Evolutionary conservation across 345 rosid genomes (phyloP).

Genomic region (Rhizophora apiculata): DNA sequence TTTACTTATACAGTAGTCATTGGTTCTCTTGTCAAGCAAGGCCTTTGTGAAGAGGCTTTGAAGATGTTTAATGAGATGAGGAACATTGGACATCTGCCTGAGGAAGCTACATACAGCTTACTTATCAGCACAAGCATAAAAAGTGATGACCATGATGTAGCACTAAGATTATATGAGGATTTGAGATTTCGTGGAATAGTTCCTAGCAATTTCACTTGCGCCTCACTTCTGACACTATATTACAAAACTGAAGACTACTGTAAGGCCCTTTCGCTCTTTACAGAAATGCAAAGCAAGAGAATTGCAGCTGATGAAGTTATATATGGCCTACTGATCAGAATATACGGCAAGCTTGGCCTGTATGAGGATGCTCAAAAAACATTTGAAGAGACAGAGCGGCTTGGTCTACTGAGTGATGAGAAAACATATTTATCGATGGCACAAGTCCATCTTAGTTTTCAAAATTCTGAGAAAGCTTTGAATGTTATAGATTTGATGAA

Average conservation of each 20-base stretch:
- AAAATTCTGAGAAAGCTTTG: slow-evolving; percentile 66
- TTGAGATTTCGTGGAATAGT: slow-evolving; percentile 59
- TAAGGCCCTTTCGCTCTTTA: slow-evolving; percentile 80
- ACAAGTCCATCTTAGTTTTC: slow-evolving; percentile 66
- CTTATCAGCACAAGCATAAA: slow-evolving; percentile 55
- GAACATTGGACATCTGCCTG: slow-evolving; percentile 56
- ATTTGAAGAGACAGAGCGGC: slow-evolving; percentile 57
- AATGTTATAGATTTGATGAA: slow-evolving; percentile 60
- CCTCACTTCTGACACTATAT: slow-evolving; percentile 78
- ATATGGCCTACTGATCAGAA: slow-evolving; percentile 79
- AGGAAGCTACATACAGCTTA: slow-evolving; percentile 75
- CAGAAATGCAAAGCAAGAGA: slow-evolving; percentile 67
- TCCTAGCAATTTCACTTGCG: slow-evolving; percentile 90
- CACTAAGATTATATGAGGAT: slow-evolving; percentile 58
- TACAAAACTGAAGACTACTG: slow-evolving; percentile 71
- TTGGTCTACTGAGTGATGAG: slow-evolving; percentile 65
- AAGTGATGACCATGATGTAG: slow-evolving; percentile 57
- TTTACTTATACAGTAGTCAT: slow-evolving; percentile 79
- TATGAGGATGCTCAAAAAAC: slow-evolving; percentile 69
- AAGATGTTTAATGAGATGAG: slow-evolving; percentile 66
- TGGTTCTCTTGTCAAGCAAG: slow-evolving; percentile 62
- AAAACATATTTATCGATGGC: slow-evolving; percentile 93
- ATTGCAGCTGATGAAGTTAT: slow-evolving; percentile 80
- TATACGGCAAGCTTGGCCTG: slow-evolving; percentile 85
- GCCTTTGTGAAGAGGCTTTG: slow-evolving; percentile 54